Evolutionary conservation across 371 early-diverging fungal genomes (phyloP), one percentile per base, ranked within the genome.

Genomic region (Mortierella sp.): DNA sequence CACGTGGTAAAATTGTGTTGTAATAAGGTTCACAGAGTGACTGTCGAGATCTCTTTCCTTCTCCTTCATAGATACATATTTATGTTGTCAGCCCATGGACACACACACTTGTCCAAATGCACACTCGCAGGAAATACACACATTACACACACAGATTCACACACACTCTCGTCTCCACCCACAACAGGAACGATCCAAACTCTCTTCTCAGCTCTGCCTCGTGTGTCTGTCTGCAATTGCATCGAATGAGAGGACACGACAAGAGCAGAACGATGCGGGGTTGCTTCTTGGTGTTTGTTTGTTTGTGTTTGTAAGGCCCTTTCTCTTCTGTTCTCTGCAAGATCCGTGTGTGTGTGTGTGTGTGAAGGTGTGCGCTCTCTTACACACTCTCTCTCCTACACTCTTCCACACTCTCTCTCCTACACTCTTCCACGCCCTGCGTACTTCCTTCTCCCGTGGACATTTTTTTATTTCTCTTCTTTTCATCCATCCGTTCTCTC

Each of bases 371-470:
- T 50, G 50, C 14, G 11, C 50, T 13, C 19, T 8, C n/a, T n/a
- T n/a, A n/a, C n/a, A n/a, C 65, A 13, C 31, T 14, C 38, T 7
- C 65, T 19, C 8, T 8, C 9, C 7, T 0, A 24, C 65, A 2
- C 24, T 7, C n/a, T n/a, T n/a, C n/a, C n/a, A n/a, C 65, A 13
- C 31, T 14, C 38, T 7, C 65, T 19, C 8, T 8, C 9, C 7
- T 0, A 24, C 65, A 2, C 24, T 7, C 42, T 3, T 52, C 8
- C 63, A 45, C 75, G 60, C 60, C 75, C 48, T 75, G 52, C 21
- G 13, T 57, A 38, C n/a, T 21, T 75, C 28, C 63, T 48, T 63
- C 24, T 42, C 19, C 72, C 54, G n/a, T 74, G n/a, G 58, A 55
- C 58, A 38, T 57, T 38, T 44, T 47, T 28, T 72, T 58, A 11